These are phyloP conservation scores for Cardamine chenopodiifolia DNA, from an alignment of 345 rosid genomes.

Conservation along the genomic window DNA sequence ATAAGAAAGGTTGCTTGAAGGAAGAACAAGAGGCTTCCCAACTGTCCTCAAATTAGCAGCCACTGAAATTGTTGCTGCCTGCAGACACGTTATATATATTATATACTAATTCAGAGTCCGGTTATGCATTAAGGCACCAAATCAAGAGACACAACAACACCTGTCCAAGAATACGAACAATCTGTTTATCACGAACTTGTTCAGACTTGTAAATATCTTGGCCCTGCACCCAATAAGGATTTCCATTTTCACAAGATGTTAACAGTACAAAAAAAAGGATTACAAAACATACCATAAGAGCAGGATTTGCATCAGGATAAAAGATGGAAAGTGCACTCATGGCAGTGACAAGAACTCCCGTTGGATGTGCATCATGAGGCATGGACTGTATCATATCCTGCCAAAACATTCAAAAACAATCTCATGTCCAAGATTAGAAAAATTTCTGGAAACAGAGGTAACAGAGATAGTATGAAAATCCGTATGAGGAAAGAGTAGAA, in stretches of 20 bases:
- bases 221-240: constrained; percentile 19
- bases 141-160: constrained; percentile 41
- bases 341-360: constrained; percentile 82
- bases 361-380: constrained; percentile 94
- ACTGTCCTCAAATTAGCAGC: constrained; percentile 81
- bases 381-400: constrained; percentile 88
- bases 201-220: constrained; percentile 67
- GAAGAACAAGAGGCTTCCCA: constrained; percentile 86
- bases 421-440: not conserved
- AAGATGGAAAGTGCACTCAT: constrained; percentile 87
- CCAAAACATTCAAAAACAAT: constrained; percentile 27
- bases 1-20: constrained; percentile 78
- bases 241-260: not conserved
- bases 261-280: not conserved
- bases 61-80: constrained; percentile 86
- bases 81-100: not conserved
- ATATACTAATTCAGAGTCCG: not conserved
- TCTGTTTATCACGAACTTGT: constrained; percentile 86
- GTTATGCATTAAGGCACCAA: not conserved
- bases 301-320: constrained; percentile 94
- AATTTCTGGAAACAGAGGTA: no score
- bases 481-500: constrained; percentile 24
- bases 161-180: constrained; percentile 86
- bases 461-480: no score
- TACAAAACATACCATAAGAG: constrained; percentile 65